Evolutionary conservation across 2,329 filamentous ascomycete genomes (phyloP).

Genomic region (Penicillium frequentans): DNA sequence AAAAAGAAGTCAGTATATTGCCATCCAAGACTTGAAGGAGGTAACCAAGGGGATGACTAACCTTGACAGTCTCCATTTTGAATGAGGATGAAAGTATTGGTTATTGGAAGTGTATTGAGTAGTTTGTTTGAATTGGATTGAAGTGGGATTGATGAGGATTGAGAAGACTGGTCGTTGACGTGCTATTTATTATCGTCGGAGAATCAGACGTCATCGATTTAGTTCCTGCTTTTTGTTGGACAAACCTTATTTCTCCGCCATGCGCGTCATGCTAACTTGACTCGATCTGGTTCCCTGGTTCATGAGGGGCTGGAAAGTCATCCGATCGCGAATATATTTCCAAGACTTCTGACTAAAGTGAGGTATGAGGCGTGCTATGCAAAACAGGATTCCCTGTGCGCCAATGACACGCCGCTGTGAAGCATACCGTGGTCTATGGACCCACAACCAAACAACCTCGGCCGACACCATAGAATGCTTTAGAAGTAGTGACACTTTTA

Average conservation of each 20-base stretch:
- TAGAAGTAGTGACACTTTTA: not conserved
- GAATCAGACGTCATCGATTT: not conserved
- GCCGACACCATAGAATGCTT: not conserved
- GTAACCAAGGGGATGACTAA: not conserved
- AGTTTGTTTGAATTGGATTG: not conserved
- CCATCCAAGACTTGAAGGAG: not conserved
- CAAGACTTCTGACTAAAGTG: not conserved
- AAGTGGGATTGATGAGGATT: not conserved
- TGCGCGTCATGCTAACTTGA: not conserved
- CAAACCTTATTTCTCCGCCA: not conserved
- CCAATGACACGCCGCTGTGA: not conserved
- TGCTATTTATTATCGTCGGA: not conserved
- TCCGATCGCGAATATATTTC: not conserved
- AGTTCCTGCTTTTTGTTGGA: not conserved
- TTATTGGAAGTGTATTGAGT: not conserved
- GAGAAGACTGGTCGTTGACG: not conserved
- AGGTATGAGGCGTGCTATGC: not conserved
- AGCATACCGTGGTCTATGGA: not conserved
- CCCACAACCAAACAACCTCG: not conserved
- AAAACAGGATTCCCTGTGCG: not conserved
- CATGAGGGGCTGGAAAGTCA: not conserved
- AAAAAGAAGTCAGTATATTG: not conserved
- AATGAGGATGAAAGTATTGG: not conserved
- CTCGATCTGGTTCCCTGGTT: not conserved
- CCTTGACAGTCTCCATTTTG: slow-evolving; percentile 24